Base-by-base conservation (phyloP, 441 rosid genomes). In the Syzygium malaccense region DNA sequence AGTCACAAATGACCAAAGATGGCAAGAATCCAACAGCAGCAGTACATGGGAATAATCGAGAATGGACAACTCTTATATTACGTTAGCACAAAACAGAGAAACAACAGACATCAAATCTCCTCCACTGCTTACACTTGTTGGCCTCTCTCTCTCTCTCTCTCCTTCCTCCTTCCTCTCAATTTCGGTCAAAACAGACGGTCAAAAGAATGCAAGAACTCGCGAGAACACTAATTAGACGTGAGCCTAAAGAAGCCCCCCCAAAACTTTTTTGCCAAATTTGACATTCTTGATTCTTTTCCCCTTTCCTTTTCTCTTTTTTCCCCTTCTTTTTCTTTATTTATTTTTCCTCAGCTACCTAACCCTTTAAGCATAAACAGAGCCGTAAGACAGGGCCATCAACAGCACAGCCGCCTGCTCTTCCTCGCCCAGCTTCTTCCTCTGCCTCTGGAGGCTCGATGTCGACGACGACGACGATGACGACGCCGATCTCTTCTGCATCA, bases 321-420 rank as follows among this genome's bases (percentile, higher is more conserved):
- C 37, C 20, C 37, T 71, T 41, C 15, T 85, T 25, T 25, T 55
- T 25, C 49, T 55, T 51, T 56, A 53, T 87, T 90, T 85, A 88
- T 86, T 84, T 49, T 58, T 60, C 58, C 87, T 19, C 88, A 30
- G 3, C 41, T 10, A n/a, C 60, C 83, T 33, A 64, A 20, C 37
- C 17, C 13, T 41, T 88, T 93, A 95, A 55, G 95, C 97, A 88
- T 95, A 95, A 26, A 97, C 97, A 53, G 96, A 93, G 26, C 98
- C 99, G 91, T 91, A 96, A 6, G 99, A 96, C 3, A 97, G 91
- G 75, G 98, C 96, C 99, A 97, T 97, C 87, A 97, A 92, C 56
- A 97, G 91, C 56, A 96, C 94, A 4, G 99, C 99, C 10, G 99
- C 99, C 93, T 96, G 96, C 71, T 96, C 99, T 91, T 95, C 99